A percentile compares a stretch with the other conserved stretches of the same genome.
These are phyloP conservation scores for Fusarium verrucosum DNA, from an alignment of 2,329 filamentous ascomycete genomes.

Conservation along the genomic window DNA sequence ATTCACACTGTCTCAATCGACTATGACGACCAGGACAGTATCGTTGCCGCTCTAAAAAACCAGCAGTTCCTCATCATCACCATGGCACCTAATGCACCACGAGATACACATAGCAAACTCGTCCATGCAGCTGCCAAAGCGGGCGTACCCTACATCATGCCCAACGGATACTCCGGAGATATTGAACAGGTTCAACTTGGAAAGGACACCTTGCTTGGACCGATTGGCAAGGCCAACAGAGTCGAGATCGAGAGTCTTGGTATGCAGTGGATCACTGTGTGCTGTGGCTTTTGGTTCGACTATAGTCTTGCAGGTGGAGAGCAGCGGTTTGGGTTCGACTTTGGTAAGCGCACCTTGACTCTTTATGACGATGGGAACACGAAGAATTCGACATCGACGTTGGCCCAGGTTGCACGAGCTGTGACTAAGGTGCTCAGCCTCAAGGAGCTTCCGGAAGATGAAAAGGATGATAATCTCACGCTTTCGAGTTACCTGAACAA, in stretches of 20 bases:
- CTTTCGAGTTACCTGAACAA: slow-evolving; percentile 57
- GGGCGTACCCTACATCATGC: slow-evolving; percentile 61
- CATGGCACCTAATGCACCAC: slow-evolving; percentile 52
- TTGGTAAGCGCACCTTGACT: slow-evolving; percentile 52
- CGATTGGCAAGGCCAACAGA: slow-evolving; percentile 33
- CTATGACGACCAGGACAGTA: slow-evolving; percentile 53
- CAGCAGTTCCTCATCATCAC: slow-evolving; percentile 66
- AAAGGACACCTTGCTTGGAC: slow-evolving; percentile 41
- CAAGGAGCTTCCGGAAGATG: slow-evolving; percentile 52
- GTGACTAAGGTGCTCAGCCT: slow-evolving; percentile 61
- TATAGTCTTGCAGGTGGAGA: slow-evolving; percentile 55
- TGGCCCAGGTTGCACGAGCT: slow-evolving; percentile 63
- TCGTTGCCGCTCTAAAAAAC: slow-evolving; percentile 60
- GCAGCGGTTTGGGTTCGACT: slow-evolving; percentile 59
- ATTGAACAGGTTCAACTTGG: slow-evolving; percentile 43
- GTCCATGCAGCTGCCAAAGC: slow-evolving; percentile 61
- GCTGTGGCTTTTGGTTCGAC: slow-evolving; percentile 65
- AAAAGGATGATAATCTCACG: slow-evolving; percentile 41
- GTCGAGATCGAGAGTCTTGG: slow-evolving; percentile 54
- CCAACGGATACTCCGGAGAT: slow-evolving; percentile 56
- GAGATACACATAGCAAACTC: slow-evolving; percentile 56
- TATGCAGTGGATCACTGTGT: slow-evolving; percentile 58
- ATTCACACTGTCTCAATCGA: slow-evolving; percentile 54
- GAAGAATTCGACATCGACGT: slow-evolving; percentile 55
- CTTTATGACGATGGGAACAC: slow-evolving; percentile 61